A percentile compares a stretch with the other conserved stretches of the same genome.
Conservation (phyloP, 164 flowering plant genomes). For the Liriodendron chinense region DNA sequence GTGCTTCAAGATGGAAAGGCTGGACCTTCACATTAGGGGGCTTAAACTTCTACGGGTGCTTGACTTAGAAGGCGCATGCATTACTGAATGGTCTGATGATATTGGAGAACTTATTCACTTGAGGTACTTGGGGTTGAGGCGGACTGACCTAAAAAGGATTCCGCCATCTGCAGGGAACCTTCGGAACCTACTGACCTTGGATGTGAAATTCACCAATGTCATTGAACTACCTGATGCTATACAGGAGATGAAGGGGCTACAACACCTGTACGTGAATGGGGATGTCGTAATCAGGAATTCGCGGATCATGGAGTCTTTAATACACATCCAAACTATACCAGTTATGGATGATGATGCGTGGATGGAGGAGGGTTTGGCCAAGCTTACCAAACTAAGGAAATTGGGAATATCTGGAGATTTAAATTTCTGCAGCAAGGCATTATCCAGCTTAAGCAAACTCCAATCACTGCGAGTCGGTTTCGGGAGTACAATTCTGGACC, state of each 20-base stretch:
- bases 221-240: neutral
- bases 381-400: neutral
- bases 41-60: neutral
- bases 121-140: neutral
- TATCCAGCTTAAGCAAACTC: neutral
- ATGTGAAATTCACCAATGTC: neutral
- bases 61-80: neutral
- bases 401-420: constrained; percentile 4
- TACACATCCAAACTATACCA: neutral
- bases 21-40: neutral
- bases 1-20: neutral
- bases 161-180: neutral
- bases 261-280: neutral
- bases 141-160: neutral
- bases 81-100: neutral
- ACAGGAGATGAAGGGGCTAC: neutral
- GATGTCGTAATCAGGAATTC: neutral
- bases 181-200: neutral
- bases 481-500: neutral
- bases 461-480: neutral
- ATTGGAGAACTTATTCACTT: neutral
- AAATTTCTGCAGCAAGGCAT: neutral
- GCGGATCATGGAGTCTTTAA: neutral
- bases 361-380: neutral
- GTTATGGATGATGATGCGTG: neutral